These are phyloP conservation scores for Coriolopsis trogii DNA, from an alignment of 1,284 basidiomycete species.

Conservation along the genomic window DNA sequence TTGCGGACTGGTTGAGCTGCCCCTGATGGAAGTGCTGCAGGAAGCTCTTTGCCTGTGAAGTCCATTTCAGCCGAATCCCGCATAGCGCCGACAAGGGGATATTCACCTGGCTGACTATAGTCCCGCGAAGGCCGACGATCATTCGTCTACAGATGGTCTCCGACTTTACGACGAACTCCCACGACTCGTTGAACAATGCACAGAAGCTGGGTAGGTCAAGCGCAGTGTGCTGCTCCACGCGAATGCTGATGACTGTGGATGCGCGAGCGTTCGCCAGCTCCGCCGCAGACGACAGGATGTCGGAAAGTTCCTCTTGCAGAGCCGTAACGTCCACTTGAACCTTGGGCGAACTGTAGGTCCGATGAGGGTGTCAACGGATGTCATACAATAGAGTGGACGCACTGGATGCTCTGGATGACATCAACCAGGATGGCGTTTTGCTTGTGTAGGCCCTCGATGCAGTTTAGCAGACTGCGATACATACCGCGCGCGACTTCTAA, in stretches of 20 bases:
- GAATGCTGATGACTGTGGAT: conserved; percentile 76
- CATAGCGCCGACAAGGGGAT: background rate
- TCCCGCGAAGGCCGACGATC: conserved; percentile 90
- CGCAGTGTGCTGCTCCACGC: conserved; percentile 78
- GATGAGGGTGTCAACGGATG: conserved; percentile 4
- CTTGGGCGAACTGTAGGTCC: conserved; percentile 37
- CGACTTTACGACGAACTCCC: conserved; percentile 87
- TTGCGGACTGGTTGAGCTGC: conserved; percentile 83
- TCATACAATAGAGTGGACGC: background rate
- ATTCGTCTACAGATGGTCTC: conserved; percentile 87
- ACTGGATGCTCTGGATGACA: conserved; percentile 57
- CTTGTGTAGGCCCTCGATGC: conserved; percentile 71
- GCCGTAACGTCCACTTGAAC: conserved; percentile 43
- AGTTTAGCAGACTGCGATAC: conserved; percentile 68
- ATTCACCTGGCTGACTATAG: conserved; percentile 75
- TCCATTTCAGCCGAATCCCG: too few species aligned
- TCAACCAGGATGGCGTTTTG: conserved; percentile 68
- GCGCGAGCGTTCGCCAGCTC: conserved; percentile 85
- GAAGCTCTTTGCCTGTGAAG: conserved; percentile 81
- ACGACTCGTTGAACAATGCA: conserved; percentile 81
- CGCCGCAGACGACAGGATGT: conserved; percentile 78
- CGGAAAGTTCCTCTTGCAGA: conserved; percentile 63
- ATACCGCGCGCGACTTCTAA: conserved; percentile 63
- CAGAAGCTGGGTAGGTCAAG: conserved; percentile 80
- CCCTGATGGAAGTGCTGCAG: conserved; percentile 84